A percentile compares a stretch with the other conserved stretches of the same genome.
phyloP scores from a whole-genome alignment of 768 basidiomycete species.

The Termitomyces sp. region DNA sequence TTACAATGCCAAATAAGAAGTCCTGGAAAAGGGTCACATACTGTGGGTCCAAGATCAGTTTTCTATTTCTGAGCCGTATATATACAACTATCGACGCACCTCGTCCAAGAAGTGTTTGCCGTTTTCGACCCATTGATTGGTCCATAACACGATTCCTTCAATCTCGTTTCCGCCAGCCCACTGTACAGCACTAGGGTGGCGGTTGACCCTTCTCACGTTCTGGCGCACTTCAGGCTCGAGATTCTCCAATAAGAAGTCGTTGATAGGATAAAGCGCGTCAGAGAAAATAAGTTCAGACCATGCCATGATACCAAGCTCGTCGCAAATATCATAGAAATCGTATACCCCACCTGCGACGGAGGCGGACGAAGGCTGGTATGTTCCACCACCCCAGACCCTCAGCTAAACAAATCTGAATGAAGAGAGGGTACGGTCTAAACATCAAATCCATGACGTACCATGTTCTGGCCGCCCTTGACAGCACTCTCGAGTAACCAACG shows the following conservation, averaged over 20 bases:
- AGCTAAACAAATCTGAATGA: constrained; percentile 27
- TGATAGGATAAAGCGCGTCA: constrained; percentile 52
- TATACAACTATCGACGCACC: constrained; percentile 22
- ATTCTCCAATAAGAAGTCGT: constrained; percentile 46
- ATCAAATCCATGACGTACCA: constrained; percentile 33
- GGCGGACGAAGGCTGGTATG: constrained; percentile 42
- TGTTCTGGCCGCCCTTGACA: constrained; percentile 52
- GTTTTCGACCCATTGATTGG: constrained; percentile 32
- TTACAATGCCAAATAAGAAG: constrained; percentile 43
- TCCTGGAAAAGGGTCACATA: constrained; percentile 50
- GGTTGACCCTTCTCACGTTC: constrained; percentile 51
- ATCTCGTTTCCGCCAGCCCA: constrained; percentile 65
- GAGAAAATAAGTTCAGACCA: constrained; percentile 65
- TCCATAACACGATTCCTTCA: constrained; percentile 44
- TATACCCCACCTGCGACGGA: constrained; percentile 42
- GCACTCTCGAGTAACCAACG: constrained; percentile 56
- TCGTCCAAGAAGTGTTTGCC: constrained; percentile 48
- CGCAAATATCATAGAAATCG: constrained; percentile 54
- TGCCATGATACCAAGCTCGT: constrained; percentile 56
- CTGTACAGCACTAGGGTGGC: constrained; percentile 53
- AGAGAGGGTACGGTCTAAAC: background rate
- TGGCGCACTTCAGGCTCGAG: constrained; percentile 54
- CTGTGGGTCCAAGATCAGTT: background rate
- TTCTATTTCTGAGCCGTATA: background rate
- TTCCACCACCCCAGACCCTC: constrained; percentile 59